Evolutionary conservation across 1,139 yeast species (phyloP), one percentile per base, ranked within the genome.

Genomic region (Diutina rugosa): DNA sequence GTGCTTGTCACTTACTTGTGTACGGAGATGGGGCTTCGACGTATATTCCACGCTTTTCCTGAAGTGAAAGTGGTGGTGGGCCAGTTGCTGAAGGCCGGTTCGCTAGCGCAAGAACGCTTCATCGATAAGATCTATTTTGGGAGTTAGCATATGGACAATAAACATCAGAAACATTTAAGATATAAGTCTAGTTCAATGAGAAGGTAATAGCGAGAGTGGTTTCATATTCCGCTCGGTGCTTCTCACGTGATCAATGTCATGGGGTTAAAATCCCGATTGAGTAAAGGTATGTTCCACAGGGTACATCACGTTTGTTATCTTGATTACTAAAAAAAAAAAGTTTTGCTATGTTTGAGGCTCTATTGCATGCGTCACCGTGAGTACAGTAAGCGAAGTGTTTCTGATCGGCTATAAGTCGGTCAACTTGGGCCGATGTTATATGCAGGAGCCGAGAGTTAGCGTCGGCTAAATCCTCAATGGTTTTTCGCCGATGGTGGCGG

Each of bases 91-190:
- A 67, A 71, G 32, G 66, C 72, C 58, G 72, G 70, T 61, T 80
- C 84, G 85, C 82, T 84, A 76, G 84, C 85, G 66, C 72, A 84
- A 59, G 79, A 77, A 57, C 76, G 96, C 59, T 90, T 86, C 65
- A 77, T 91, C 49, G 97, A 90, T 67, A 71, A 85, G 41, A 74
- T 79, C 59, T 91, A 91, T 67, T 91, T 86, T 68, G 97, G 97
- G 5, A 84, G 29, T 32, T 48, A 35, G 14, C 10, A 9, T 35
- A 35, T 1, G 6, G n/a, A 35, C 35, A 32, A 10, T 10, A 8
- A 9, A 10, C 35, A 10, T 32, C 4, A 8, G 35, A 10, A 32
- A 21, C 4, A 21, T 18, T 18, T 1, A 21, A 21, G 4, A 3
- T 21, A 2, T 3, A 3, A 21, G 26, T 21, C 4, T 21, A 21